These are phyloP conservation scores for Calonectria naviculata DNA, from an alignment of 2,329 filamentous ascomycete genomes.

Conservation along the genomic window DNA sequence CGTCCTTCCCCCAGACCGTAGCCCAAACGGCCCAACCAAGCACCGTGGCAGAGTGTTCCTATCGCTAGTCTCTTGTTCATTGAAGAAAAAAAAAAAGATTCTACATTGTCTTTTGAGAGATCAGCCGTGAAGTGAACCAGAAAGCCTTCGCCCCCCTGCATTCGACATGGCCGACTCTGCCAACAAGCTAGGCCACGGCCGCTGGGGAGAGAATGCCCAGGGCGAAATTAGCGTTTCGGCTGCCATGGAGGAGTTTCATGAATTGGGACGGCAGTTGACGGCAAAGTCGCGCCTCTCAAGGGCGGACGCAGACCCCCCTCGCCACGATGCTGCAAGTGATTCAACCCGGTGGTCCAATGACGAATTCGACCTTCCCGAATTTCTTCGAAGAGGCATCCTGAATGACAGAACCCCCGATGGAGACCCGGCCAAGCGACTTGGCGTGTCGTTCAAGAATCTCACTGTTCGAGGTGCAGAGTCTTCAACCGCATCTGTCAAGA, in stretches of 20 bases:
- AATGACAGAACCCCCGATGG: slow-evolving; percentile 4
- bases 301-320: neutral
- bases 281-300: slow-evolving; percentile 1
- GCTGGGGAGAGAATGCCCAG: slow-evolving; percentile 14
- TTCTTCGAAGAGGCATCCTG: slow-evolving; percentile 14
- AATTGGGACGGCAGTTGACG: slow-evolving; percentile 7
- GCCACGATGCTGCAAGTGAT: slow-evolving; percentile 5
- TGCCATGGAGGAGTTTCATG: slow-evolving; percentile 17
- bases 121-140: neutral
- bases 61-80: neutral
- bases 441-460: slow-evolving; percentile 78
- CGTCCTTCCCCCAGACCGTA: neutral
- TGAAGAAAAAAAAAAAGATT: too few relatives aligned
- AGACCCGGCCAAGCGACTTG: slow-evolving; percentile 51
- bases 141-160: neutral
- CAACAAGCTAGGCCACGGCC: neutral
- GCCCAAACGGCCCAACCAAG: neutral
- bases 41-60: neutral
- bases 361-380: slow-evolving; percentile 16
- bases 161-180: neutral
- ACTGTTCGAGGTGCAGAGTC: slow-evolving; percentile 77
- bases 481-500: slow-evolving; percentile 73
- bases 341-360: slow-evolving; percentile 9
- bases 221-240: slow-evolving; percentile 12
- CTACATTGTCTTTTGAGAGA: neutral